Conservation (phyloP, 257 asterid species). For the Echites panduratus region DNA sequence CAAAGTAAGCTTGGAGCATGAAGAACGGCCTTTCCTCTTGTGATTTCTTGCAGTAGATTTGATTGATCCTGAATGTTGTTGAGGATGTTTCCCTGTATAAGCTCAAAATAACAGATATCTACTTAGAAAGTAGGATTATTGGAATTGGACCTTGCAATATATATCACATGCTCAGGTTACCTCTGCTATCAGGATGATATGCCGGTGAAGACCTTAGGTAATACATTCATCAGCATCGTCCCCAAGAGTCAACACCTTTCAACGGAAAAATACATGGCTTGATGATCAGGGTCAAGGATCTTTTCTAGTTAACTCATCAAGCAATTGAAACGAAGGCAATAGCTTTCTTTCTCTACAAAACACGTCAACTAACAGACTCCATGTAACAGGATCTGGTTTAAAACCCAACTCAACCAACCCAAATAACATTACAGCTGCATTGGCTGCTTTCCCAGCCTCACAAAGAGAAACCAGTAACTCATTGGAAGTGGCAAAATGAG, state of each 20-base stretch:
- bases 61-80: neutral
- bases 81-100: neutral
- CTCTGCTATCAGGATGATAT: neutral
- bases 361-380: slow-evolving; percentile 59
- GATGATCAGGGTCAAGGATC: slow-evolving; percentile 8
- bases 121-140: neutral
- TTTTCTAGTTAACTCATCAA: slow-evolving; percentile 43
- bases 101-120: neutral
- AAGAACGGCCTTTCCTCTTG: neutral
- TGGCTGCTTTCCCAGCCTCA: slow-evolving; percentile 56
- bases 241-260: neutral
- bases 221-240: neutral
- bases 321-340: slow-evolving; percentile 64
- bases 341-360: slow-evolving; percentile 68
- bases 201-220: neutral
- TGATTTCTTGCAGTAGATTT: neutral
- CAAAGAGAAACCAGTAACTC: slow-evolving; percentile 69
- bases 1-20: neutral
- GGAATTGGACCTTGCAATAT: neutral
- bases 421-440: slow-evolving; percentile 45
- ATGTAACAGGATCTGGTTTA: slow-evolving; percentile 63
- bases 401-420: slow-evolving; percentile 58
- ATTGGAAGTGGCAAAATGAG: slow-evolving; percentile 81
- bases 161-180: neutral
- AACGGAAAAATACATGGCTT: neutral